Conservation (phyloP, 176 grass and related monocot species). For the Saccharum officinarum region DNA sequence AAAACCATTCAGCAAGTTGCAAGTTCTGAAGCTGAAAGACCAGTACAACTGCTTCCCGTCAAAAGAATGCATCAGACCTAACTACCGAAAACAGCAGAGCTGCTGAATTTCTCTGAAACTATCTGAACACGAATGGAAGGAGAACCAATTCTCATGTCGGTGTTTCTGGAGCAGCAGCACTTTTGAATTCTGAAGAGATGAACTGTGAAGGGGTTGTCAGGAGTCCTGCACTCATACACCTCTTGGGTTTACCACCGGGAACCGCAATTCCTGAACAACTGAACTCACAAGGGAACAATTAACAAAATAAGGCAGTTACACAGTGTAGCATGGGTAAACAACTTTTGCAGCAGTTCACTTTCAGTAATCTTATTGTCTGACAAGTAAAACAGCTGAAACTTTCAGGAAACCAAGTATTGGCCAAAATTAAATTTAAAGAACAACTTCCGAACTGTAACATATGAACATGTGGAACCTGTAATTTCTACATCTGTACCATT, state of each 20-base stretch:
- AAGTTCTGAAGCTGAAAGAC: neutral
- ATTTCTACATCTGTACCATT: neutral
- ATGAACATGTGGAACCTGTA: no score
- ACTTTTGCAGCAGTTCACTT: neutral
- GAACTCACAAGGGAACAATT: neutral
- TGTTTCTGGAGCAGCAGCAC: neutral
- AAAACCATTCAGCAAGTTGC: neutral
- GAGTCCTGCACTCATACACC: neutral
- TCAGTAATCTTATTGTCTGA: neutral
- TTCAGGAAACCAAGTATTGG: neutral
- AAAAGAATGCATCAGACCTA: neutral
- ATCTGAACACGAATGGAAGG: neutral
- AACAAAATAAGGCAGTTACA: neutral
- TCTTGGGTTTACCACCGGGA: neutral
- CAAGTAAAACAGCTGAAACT: neutral
- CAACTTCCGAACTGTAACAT: no score
- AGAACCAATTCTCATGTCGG: neutral
- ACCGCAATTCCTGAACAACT: neutral
- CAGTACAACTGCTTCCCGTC: neutral
- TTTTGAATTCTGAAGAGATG: neutral
- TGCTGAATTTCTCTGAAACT: neutral
- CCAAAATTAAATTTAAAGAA: neutral
- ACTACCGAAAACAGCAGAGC: no score
- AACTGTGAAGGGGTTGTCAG: neutral
- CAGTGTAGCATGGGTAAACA: neutral